These are phyloP conservation scores for Chimonanthus salicifolius DNA, from an alignment of 164 flowering plant species.

Conservation along the genomic window DNA sequence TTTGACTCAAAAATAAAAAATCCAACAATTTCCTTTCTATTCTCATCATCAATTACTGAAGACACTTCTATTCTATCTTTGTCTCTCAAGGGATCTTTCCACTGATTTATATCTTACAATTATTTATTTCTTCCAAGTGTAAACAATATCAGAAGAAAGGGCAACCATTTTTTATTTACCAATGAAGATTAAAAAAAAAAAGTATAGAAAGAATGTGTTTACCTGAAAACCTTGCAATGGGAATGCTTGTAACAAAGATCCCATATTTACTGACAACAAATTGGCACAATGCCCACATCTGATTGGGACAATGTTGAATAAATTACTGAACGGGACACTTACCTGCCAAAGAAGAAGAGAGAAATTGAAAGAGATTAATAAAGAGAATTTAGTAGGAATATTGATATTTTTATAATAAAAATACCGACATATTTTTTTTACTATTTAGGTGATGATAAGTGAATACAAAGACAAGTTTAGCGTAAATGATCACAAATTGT, in stretches of 20 bases:
- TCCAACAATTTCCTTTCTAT: background rate
- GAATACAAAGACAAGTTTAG: too few species aligned
- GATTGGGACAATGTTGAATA: conserved; percentile 59
- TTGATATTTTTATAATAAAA: too few species aligned
- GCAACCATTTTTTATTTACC: background rate
- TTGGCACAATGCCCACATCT: conserved; percentile 90
- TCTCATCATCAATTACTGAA: background rate
- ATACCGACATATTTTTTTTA: too few species aligned
- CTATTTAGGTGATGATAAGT: too few species aligned
- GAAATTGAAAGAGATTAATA: background rate
- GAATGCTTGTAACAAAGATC: conserved; percentile 48
- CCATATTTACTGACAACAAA: conserved; percentile 66
- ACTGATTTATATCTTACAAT: background rate
- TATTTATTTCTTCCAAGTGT: too few species aligned
- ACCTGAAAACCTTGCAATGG: conserved; percentile 66
- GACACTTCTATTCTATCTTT: background rate
- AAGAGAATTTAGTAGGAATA: too few species aligned
- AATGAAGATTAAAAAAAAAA: background rate
- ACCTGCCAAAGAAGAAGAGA: conserved; percentile 41
- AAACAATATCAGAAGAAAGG: too few species aligned
- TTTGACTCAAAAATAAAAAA: background rate
- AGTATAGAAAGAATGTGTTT: background rate
- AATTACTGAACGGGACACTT: conserved; percentile 56
- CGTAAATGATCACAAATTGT: too few species aligned
- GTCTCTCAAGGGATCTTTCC: background rate